Evolutionary conservation across 495 filamentous ascomycete species (phyloP).

Genomic region (Entonaema liquescens): DNA sequence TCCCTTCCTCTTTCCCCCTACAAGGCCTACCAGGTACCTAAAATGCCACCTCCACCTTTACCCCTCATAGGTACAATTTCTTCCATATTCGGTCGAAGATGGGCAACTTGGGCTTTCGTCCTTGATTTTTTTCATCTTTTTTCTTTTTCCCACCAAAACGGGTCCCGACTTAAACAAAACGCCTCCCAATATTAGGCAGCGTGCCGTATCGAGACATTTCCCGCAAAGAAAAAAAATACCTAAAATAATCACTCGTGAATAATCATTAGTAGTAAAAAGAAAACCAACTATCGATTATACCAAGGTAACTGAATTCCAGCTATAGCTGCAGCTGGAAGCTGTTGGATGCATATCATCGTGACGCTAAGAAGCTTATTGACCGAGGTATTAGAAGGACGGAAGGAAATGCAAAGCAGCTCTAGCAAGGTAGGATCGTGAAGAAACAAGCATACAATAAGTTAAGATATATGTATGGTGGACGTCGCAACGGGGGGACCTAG

Average conservation of each 20-base stretch:
- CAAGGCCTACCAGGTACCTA: background rate
- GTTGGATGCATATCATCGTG: background rate
- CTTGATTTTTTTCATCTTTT: constrained; percentile 4
- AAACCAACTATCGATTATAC: background rate
- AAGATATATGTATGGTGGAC: background rate
- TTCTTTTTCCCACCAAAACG: constrained; percentile 3
- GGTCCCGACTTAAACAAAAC: background rate
- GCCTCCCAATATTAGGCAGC: background rate
- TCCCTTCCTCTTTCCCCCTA: background rate
- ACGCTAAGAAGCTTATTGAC: background rate
- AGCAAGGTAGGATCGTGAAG: constrained; percentile 2
- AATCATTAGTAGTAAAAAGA: background rate
- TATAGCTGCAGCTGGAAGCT: background rate
- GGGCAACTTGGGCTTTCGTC: background rate
- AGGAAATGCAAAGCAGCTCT: constrained; percentile 1
- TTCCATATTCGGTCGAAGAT: background rate
- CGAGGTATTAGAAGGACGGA: background rate
- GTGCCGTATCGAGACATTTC: background rate
- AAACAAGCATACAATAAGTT: background rate
- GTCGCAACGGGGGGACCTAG: background rate
- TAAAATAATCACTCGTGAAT: background rate
- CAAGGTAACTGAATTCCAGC: background rate
- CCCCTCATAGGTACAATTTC: constrained; percentile 12
- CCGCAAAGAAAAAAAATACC: background rate
- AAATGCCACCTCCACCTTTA: background rate